Base-by-base conservation (phyloP, 371 early-diverging fungal genomes). In the Mortierella sp. region DNA sequence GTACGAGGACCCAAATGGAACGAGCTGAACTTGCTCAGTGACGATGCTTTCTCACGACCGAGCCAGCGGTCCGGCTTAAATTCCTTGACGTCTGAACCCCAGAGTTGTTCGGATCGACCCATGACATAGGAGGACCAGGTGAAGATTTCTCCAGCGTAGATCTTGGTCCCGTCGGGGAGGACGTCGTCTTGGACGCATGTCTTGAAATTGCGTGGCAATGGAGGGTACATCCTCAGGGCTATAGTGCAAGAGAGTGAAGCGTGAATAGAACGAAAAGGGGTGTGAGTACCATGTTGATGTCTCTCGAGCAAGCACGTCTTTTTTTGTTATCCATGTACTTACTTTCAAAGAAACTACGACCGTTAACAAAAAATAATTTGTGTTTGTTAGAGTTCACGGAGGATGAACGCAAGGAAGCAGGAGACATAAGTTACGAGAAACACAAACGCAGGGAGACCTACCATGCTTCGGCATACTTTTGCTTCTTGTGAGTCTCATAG, bases 21-120 rank as follows among this genome's bases (percentile, higher is more conserved):
- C 24, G 82, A 74, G 24, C 51, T 82, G 49, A 77, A 91, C 75
- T 91, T 90, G 60, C 51, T 76, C n/a, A 73, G 75, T 0, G 82
- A 48, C 21, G 32, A 73, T 1, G 79, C 81, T 35, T 76, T 87
- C 18, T 76, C 80, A 18, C 73, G 65, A 29, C 56, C 49, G 21
- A 83, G 63, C 94, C 94, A 95, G 58, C 95, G 88, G 70, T 92
- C 93, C 6, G 95, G 95, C 21, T 85, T 88, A 75, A 93, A 95
- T 48, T 91, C 89, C 56, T 76, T 85, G 10, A 92, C 93, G 65
- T 95, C 94, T 4, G 83, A 76, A 12, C 95, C 94, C 95, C 95
- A 95, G 68, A 94, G 70, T 16, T 72, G 74, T 46, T 88, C 89
- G 16, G 77, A 79, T 7, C 94, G 88, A 7, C 94, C 94, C 90